phyloP scores from a whole-genome alignment of 371 early-diverging fungal genomes.

The Furculomyces boomerangus region DNA sequence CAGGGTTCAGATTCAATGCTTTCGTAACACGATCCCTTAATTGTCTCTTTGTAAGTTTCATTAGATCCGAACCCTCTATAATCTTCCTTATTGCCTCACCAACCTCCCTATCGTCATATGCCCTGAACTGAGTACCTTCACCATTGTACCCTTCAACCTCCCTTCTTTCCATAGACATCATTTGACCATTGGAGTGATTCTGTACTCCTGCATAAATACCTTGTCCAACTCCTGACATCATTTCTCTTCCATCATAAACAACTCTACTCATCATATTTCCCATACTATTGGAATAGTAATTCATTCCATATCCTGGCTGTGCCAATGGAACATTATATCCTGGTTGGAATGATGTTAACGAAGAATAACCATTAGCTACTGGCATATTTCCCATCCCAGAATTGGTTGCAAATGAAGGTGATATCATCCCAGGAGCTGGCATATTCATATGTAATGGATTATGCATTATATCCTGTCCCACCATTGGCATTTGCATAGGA shows the following conservation, averaged over 20 bases:
- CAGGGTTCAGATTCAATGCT: slow-evolving; percentile 48
- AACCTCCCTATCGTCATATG: slow-evolving; percentile 50
- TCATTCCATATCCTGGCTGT: background rate
- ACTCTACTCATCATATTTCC: background rate
- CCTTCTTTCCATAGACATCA: background rate
- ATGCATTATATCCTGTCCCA: too few species aligned
- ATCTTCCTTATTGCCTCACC: slow-evolving; percentile 60
- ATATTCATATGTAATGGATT: too few species aligned
- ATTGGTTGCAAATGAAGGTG: too few species aligned
- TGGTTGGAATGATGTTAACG: background rate
- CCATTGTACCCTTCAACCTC: background rate
- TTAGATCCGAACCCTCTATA: slow-evolving; percentile 55
- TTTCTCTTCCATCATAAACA: background rate
- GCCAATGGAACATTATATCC: background rate
- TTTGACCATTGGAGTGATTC: background rate
- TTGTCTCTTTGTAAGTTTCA: slow-evolving; percentile 68
- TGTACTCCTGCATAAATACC: background rate
- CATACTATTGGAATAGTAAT: background rate
- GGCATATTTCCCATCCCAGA: too few species aligned
- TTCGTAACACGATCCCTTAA: slow-evolving; percentile 60
- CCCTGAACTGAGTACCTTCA: background rate
- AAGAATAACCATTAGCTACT: background rate
- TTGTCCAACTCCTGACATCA: background rate
- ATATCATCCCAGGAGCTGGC: too few species aligned
- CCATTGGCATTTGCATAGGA: too few species aligned